Conservation (phyloP, 176 grass and related monocot species). For the Panicum miliaceum region DNA sequence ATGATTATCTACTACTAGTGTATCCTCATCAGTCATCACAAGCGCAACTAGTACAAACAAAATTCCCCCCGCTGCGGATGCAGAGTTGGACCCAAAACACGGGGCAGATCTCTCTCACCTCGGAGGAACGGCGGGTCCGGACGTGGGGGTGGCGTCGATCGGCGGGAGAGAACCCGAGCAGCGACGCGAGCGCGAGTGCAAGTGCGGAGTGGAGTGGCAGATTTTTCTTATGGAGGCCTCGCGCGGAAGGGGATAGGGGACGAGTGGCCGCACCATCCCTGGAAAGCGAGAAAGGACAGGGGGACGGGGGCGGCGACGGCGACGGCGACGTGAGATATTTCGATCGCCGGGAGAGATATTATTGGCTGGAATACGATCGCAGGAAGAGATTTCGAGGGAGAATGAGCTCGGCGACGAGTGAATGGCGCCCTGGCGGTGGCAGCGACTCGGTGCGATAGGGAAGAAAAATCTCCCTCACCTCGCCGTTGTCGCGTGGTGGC, state of each 20-base stretch:
- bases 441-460: neutral
- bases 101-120: neutral
- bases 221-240: conserved; percentile 27
- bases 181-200: neutral
- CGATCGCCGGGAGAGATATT: neutral
- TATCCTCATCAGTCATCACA: neutral
- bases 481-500: neutral
- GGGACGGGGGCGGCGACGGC: neutral
- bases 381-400: neutral
- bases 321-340: conserved; percentile 38
- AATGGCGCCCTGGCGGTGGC: neutral
- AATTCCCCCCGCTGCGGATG: neutral
- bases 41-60: neutral
- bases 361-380: neutral
- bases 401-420: neutral
- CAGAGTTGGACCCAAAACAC: neutral
- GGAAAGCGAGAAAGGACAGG: neutral
- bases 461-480: neutral
- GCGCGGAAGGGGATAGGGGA: conserved; percentile 30
- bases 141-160: neutral
- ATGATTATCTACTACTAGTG: neutral
- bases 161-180: neutral
- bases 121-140: neutral
- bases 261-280: conserved; percentile 40
- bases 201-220: neutral